Evolutionary conservation across 1,139 yeast species (phyloP), one percentile per base, ranked within the genome.

Genomic region (Trichomonascaceae sp.): DNA sequence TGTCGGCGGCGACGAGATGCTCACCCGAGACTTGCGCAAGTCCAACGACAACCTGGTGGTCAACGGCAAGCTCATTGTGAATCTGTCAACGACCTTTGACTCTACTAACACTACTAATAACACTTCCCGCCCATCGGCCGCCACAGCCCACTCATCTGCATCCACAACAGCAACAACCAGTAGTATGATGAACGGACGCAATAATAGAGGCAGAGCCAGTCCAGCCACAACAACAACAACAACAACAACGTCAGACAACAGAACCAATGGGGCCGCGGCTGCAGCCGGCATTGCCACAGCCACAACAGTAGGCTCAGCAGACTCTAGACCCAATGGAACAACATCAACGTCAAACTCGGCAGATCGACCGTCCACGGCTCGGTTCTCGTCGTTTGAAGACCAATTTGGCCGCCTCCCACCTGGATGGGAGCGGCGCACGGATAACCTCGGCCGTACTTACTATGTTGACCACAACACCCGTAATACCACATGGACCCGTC

Each of bases 391-490:
- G 1, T 89, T 89, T 55, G 98, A 89, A 59, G 99, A 89, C 59
- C 97, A 89, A 54, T 74, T 76, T 49, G 99, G 99, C 32, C 70
- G 96, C 50, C 67, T 89, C 46, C 99, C 98, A 4, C 82, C 96
- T 3, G 99, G 99, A 3, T 89, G 98, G 98, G 99, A 89, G 60
- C 75, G 98, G 48, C 74, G 97, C 58, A 87, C 97, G 1, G 99
- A 89, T 57, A 85, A 85, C 55, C 81, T 85, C 50, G 98, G 98
- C 22, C 74, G 99, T 52, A 89, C 97, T 1, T 89, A 92, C 59
- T 89, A 89, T 55, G 98, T 89, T 28, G 99, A 89, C 60, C 99
- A 89, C 61, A 87, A 87, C 57, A 82, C 95, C 22, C 76, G 97
- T 60, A 81, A 96, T 5, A 89, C 99, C 3, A 89, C 98, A 8